Conservation (phyloP, 371 early-diverging fungal genomes). For the Mucor piriformis region DNA sequence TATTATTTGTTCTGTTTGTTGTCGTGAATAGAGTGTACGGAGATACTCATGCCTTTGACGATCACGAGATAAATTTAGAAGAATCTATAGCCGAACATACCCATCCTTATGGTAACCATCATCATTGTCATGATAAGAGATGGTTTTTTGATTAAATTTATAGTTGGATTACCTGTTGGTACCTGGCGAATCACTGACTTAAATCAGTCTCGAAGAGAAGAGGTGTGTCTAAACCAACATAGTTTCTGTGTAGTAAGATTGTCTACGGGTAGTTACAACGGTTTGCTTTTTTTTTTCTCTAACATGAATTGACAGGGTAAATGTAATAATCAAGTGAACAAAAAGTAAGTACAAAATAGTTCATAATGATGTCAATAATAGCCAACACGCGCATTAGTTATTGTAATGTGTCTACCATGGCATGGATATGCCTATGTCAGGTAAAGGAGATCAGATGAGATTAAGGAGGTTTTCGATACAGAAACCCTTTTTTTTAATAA, state of each 20-base stretch:
- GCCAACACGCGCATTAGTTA: conserved; percentile 1
- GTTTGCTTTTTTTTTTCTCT: background rate
- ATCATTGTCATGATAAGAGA: background rate
- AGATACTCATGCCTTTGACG: background rate
- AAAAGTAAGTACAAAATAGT: background rate
- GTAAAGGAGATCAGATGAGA: conserved; percentile 1
- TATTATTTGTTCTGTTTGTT: no score
- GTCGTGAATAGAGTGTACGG: no score
- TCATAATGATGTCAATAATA: background rate
- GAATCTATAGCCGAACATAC: background rate
- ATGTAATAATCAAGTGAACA: no score
- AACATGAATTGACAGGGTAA: background rate
- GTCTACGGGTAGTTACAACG: background rate
- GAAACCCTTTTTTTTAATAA: background rate
- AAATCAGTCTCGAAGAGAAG: conserved; percentile 1
- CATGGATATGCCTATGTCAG: conserved; percentile 20
- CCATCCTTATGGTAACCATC: conserved; percentile 4
- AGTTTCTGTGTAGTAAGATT: conserved; percentile 15
- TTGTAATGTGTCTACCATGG: conserved; percentile 17
- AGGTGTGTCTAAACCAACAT: conserved; percentile 7
- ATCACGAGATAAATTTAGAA: no score
- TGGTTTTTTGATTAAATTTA: background rate
- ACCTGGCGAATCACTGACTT: conserved; percentile 21
- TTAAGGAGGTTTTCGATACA: background rate
- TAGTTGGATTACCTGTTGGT: conserved; percentile 24